Percentiles rank a stretch among this genome's conserved stretches.
Evolutionary conservation across 179 eudicot species (phyloP).

Genomic region (Heliamphora pulchella): DNA sequence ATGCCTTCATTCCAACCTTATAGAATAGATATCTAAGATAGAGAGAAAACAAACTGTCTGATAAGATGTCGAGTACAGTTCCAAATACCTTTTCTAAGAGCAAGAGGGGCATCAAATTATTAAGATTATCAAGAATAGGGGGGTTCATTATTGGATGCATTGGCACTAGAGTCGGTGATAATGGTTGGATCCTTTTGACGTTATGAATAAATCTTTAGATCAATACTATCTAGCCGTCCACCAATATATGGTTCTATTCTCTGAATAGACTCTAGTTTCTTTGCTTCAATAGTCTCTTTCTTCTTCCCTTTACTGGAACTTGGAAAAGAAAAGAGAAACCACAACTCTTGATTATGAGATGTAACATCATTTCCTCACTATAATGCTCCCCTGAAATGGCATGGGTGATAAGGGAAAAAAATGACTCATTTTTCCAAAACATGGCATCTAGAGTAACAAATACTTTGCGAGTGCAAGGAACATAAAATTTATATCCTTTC

Average conservation of each 20-base stretch:
- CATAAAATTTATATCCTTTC: background rate
- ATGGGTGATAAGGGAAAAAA: background rate
- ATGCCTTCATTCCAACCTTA: too few species aligned
- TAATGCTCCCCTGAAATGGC: background rate
- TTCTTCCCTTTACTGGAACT: background rate
- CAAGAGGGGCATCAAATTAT: background rate
- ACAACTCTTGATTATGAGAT: background rate
- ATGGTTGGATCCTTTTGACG: too few species aligned
- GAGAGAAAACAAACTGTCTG: background rate
- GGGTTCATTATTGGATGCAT: too few species aligned
- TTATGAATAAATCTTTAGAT: too few species aligned
- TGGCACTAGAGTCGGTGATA: too few species aligned
- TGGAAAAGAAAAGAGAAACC: background rate
- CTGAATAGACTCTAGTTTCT: background rate
- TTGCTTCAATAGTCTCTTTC: background rate
- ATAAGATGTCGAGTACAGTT: background rate
- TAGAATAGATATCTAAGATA: background rate
- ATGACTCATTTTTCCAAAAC: background rate
- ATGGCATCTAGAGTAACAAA: background rate
- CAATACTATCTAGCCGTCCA: too few species aligned
- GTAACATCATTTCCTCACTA: background rate
- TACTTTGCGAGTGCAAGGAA: background rate
- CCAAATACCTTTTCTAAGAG: background rate
- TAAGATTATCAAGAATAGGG: too few species aligned
- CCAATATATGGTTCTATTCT: background rate